Evolutionary conservation across 2,329 filamentous ascomycete genomes (phyloP), one percentile per base, ranked within the genome.

Genomic region (Emydomyces testavorans): DNA sequence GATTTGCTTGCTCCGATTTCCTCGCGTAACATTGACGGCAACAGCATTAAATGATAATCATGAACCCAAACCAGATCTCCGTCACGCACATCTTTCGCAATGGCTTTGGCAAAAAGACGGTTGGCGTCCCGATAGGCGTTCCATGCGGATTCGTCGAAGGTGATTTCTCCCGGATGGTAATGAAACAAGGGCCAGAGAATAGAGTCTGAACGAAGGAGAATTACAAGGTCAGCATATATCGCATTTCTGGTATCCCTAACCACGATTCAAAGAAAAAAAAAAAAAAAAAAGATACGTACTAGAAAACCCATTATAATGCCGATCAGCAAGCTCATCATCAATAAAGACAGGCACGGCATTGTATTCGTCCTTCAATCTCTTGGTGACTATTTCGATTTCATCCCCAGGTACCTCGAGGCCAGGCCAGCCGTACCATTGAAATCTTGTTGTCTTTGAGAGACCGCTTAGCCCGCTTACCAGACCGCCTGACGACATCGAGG

Each of bases 121-220:
- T 96, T 98, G 56, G 93, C 90, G 62, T 94, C 85, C 60, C 82
- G 82, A 71, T 96, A 96, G 45, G 88, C 90, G 20, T 82, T 77
- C 92, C 92, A 98, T 3, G 88, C 85, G 35, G 82, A 83, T 69
- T 96, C 90, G 69, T 96, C 89, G 65, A 96, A 96, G 37, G 88
- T 94, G 59, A 96, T 95, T 73, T 96, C 90, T 63, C 90, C 90
- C 43, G 92, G 90, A 67, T 98, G 92, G 70, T 96, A 96, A 71
- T 96, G 92, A 73, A 98, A 94, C 32, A 98, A 80, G 2, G 92
- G 92, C 92, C 92, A 98, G 52, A 98, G 81, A 65, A 96, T 96
- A 6, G 87, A 93, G 68, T 98, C 87, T 90, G 53, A 3, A 40
- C 51, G 49, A 40, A 37, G 48, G 2, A 21, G 26, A 21, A 29